Base-by-base conservation (phyloP, 2,329 filamentous ascomycete genomes). In the Ophiostoma sp. region DNA sequence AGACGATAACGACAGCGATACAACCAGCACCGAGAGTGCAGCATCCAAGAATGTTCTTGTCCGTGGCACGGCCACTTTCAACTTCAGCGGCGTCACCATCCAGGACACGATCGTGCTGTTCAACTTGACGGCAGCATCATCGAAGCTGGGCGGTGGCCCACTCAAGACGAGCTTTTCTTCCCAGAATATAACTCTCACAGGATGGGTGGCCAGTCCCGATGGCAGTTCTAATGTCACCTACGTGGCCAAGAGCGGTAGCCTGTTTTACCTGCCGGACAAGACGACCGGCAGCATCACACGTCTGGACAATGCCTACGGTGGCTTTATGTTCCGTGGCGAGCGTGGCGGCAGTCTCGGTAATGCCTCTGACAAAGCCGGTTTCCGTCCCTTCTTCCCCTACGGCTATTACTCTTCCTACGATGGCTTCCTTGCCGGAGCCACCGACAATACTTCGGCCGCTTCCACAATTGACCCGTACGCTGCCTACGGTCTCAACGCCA, bases 301-400 rank as follows among this genome's bases (percentile, higher is more conserved):
- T 75, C 80, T 87, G 17, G 85, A 87, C 75, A 81, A 85, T 73
- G 75, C 85, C 11, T 80, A 82, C 42, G 84, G 85, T 22, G 83
- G 83, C 0, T 75, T 87, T 19, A 78, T 82, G 19, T 82, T 82
- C 76, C 80, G 79, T 68, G 85, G 81, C 70, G 68, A 33, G 15
- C 71, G 42, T 19, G 55, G 39, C 19, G n/a, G 11, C 25, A 48
- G 25, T 12, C n/a, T 31, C 0, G 33, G 48, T 8, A 59, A 31
- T 36, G 5, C 33, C 2, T 25, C 76, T 66, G 64, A 68, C 64
- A 50, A 9, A 1, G 25, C 64, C 45, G 64, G 22, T 86, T 84
- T 77, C 76, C 78, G 42, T 11, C 84, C 84, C 0, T 77, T 85
- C 64, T 76, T 87, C 36, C 82, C 84, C 17, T 86, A 83, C 74